Conservation (phyloP, 1,284 basidiomycete genomes). For the Tylopilus sp. region DNA sequence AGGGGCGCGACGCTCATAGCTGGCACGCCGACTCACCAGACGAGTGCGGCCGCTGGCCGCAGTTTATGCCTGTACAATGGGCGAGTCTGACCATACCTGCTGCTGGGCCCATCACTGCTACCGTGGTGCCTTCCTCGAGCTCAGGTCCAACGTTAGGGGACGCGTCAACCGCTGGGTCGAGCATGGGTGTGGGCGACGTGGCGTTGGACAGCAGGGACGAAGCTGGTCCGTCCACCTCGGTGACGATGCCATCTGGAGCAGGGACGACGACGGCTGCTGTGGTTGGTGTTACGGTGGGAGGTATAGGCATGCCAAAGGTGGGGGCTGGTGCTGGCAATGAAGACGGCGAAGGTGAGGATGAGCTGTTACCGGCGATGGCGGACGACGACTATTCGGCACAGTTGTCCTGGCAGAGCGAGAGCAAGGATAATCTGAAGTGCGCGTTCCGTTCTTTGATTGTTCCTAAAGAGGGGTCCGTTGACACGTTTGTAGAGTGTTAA, state of each 20-base stretch:
- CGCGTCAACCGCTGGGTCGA: constrained; percentile 5
- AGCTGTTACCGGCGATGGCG: constrained; percentile 82
- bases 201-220: constrained; percentile 33
- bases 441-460: constrained; percentile 26
- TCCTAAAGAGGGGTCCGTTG: constrained; percentile 1
- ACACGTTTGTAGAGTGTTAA: constrained; percentile 71
- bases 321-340: constrained; percentile 36
- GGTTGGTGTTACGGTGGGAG: background rate
- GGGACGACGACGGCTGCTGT: background rate
- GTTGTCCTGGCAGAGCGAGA: constrained; percentile 82
- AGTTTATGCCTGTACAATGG: constrained; percentile 58
- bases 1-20: constrained; percentile 51
- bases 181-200: constrained; percentile 14
- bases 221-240: constrained; percentile 22
- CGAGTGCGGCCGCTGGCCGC: constrained; percentile 22
- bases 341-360: constrained; percentile 77
- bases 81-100: constrained; percentile 35
- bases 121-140: constrained; percentile 3
- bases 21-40: constrained; percentile 31
- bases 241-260: constrained; percentile 3
- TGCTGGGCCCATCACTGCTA: constrained; percentile 30
- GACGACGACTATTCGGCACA: constrained; percentile 73
- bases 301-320: constrained; percentile 26
- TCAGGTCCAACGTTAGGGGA: constrained; percentile 19
- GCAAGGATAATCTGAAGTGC: constrained; percentile 86